Base-by-base conservation (phyloP, 2,329 filamentous ascomycete genomes). In the Botrytis byssoidea region DNA sequence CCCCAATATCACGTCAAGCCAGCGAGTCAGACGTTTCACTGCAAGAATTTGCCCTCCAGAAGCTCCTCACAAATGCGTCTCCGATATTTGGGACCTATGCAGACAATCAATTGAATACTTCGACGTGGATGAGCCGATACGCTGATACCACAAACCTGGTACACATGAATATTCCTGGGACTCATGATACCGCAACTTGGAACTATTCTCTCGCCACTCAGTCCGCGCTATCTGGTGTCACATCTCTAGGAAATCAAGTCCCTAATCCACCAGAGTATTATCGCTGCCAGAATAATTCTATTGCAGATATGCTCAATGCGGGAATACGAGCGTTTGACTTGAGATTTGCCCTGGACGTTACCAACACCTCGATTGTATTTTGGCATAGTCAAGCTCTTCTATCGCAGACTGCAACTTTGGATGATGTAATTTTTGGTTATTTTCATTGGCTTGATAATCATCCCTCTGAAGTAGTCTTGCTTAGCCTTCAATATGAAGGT, bases 261-360 rank as follows among this genome's bases (percentile, higher is more conserved):
- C 78, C 80, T 0, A 75, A 75, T 20, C 77, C 75, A 1, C 79
- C 83, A 6, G 76, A 79, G 37, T 76, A 78, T 25, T 86, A 83
- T 74, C 82, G 83, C 18, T 87, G 85, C 75, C 86, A 87, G 76
- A 77, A 82, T 16, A 74, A 71, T 25, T 72, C 82, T 0, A 77
- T 86, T 0, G 76, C 82, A 22, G 79, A 79, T 32, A 83, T 84
- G 78, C 82, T 88, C 0, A 80, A 84, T 64, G 81, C 81, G 40
- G 86, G 86, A 10, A 83, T 87, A 22, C 83, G 86, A 25, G 86
- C 83, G 51, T 86, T 88, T 73, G 86, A 88, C 75, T 79, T 87
- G 57, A 81, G 85, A n/a, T 85, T 84, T 76, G 85, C 85, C 4
- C 81, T 84, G 46, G 86, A 87, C 75, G 82, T 84, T 3, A 83